phyloP scores from a whole-genome alignment of 2,329 filamentous ascomycete species.

The Alternaria brassicicola region DNA sequence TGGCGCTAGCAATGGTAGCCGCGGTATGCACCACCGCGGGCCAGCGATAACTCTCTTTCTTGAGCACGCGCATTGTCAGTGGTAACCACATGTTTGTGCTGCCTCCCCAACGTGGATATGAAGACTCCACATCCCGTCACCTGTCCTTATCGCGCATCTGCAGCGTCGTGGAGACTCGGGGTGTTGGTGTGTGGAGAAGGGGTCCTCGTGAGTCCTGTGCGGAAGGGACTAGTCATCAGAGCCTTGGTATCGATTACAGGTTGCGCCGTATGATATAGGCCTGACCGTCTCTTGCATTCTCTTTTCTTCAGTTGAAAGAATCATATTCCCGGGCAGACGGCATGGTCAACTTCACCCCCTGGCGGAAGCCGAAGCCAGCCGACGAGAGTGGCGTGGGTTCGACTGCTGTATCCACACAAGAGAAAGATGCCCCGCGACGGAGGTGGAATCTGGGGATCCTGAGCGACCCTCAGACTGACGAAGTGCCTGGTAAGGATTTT shows the following conservation, averaged over 20 bases:
- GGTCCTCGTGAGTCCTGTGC: slow-evolving; percentile 17
- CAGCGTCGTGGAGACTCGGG: slow-evolving; percentile 18
- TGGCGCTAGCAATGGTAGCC: slow-evolving; percentile 8
- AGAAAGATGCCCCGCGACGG: slow-evolving; percentile 14
- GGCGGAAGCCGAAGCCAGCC: slow-evolving; percentile 21
- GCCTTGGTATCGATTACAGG: slow-evolving; percentile 2
- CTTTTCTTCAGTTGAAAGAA: background rate
- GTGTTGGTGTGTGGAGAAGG: slow-evolving; percentile 8
- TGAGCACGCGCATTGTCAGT: slow-evolving; percentile 11
- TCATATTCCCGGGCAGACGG: background rate
- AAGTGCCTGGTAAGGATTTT: slow-evolving; percentile 74
- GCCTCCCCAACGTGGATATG: slow-evolving; percentile 5
- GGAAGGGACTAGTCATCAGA: slow-evolving; percentile 7
- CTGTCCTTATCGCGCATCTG: slow-evolving; percentile 22
- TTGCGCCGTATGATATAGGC: slow-evolving; percentile 3
- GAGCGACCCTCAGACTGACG: slow-evolving; percentile 79
- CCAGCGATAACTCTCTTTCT: slow-evolving; percentile 5
- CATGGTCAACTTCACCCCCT: slow-evolving; percentile 28
- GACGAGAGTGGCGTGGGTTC: slow-evolving; percentile 1
- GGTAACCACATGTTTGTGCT: slow-evolving; percentile 8
- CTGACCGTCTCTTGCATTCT: background rate
- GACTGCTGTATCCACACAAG: slow-evolving; percentile 8
- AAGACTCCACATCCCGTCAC: slow-evolving; percentile 26
- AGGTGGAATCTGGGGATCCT: slow-evolving; percentile 75
- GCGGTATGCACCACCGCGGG: slow-evolving; percentile 4